A percentile compares a stretch with the other conserved stretches of the same genome.
Evolutionary conservation across 495 filamentous ascomycete species (phyloP).

Genomic region (Aspergillus cavernicola): DNA sequence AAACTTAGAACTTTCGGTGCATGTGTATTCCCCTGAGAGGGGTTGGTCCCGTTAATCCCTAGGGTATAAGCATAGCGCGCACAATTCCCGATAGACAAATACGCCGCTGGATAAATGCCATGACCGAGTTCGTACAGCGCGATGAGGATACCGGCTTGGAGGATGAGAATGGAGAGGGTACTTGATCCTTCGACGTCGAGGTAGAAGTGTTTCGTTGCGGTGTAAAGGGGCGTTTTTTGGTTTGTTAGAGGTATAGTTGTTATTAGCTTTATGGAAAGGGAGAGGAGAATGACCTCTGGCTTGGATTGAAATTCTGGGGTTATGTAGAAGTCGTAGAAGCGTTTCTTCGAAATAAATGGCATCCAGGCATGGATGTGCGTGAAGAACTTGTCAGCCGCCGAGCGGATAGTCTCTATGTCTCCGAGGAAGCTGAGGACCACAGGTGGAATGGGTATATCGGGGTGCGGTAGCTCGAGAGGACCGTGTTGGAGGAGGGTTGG

Average conservation of each 20-base stretch:
- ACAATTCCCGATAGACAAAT: constrained; percentile 30
- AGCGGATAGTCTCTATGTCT: constrained; percentile 5
- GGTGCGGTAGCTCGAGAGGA: background rate
- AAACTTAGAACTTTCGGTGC: constrained; percentile 13
- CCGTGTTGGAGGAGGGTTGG: background rate
- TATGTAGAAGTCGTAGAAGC: constrained; percentile 29
- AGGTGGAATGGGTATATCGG: background rate
- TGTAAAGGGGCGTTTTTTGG: constrained; percentile 7
- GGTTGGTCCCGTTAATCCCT: constrained; percentile 38
- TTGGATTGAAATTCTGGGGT: constrained; percentile 18
- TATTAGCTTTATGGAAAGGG: too few relatives aligned
- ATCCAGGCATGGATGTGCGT: constrained; percentile 42
- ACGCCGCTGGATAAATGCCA: constrained; percentile 36
- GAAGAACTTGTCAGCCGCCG: constrained; percentile 20
- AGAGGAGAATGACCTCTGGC: constrained; percentile 29
- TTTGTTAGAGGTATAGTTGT: too few relatives aligned
- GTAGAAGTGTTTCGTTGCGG: background rate
- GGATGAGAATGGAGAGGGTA: constrained; percentile 30
- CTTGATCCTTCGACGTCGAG: constrained; percentile 33
- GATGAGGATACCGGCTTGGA: constrained; percentile 31
- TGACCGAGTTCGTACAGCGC: constrained; percentile 36
- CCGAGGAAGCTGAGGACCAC: background rate
- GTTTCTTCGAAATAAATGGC: constrained; percentile 48
- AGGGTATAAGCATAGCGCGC: constrained; percentile 40
- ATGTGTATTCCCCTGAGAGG: constrained; percentile 11